A percentile compares a stretch with the other conserved stretches of the same genome.
phyloP scores from a whole-genome alignment of 1,284 basidiomycete species.

The Retiboletus fuscus region DNA sequence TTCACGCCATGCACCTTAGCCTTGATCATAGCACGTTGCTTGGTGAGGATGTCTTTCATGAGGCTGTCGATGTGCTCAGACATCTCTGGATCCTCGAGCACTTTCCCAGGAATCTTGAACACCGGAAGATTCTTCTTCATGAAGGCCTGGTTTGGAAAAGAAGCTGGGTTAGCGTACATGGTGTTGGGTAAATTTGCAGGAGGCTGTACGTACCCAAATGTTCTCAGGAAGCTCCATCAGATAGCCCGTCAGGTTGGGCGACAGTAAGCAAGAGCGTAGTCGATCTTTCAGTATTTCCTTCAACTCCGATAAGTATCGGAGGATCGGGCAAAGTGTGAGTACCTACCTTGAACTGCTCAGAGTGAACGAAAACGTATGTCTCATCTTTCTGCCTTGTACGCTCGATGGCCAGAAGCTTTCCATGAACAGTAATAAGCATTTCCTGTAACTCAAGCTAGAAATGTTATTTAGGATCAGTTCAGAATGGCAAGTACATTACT shows the following conservation, averaged over 20 bases:
- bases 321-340: not conserved
- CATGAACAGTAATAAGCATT: slow-evolving; percentile 15
- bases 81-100: slow-evolving; percentile 18
- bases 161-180: too few relatives aligned
- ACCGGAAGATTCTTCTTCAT: slow-evolving; percentile 13
- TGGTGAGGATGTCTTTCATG: slow-evolving; percentile 17
- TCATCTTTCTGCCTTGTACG: not conserved
- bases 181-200: too few relatives aligned
- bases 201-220: not conserved
- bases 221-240: too few relatives aligned
- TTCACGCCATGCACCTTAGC: slow-evolving; percentile 8
- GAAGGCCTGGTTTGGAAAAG: not conserved
- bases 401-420: slow-evolving; percentile 4
- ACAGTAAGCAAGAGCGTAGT: slow-evolving; percentile 16
- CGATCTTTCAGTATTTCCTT: slow-evolving; percentile 21
- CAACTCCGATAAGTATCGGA: not conserved
- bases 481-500: not conserved
- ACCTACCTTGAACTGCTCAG: slow-evolving; percentile 19
- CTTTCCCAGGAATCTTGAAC: slow-evolving; percentile 18
- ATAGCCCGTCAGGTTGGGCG: slow-evolving; percentile 6
- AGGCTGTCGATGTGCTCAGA: slow-evolving; percentile 11
- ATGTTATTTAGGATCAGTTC: too few relatives aligned
- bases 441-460: not conserved
- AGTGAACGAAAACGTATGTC: slow-evolving; percentile 6
- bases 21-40: slow-evolving; percentile 11